These are phyloP conservation scores for Hypoxylon sp. DNA, from an alignment of 2,329 filamentous ascomycete species.

Conservation along the genomic window DNA sequence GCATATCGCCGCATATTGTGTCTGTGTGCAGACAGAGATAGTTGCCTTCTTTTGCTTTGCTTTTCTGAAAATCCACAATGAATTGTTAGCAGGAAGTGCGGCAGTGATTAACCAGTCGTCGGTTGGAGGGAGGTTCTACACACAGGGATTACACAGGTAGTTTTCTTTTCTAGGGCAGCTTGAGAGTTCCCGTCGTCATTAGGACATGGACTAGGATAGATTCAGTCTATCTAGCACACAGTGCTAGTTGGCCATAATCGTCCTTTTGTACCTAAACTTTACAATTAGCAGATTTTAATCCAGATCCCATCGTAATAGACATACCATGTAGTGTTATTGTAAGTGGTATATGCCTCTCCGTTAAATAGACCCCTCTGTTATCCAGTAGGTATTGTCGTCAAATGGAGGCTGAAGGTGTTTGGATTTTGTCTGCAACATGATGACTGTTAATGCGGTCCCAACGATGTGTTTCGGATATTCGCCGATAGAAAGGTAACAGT, in stretches of 20 bases:
- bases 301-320: neutral
- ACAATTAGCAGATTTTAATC: conserved; percentile 14
- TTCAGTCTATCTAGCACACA: conserved; percentile 46
- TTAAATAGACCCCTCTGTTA: neutral
- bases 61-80: neutral
- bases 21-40: neutral
- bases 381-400: neutral
- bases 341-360: neutral
- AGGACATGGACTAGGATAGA: conserved; percentile 50
- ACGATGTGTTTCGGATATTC: too few species aligned
- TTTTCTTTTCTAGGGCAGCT: conserved; percentile 6
- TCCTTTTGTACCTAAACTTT: conserved; percentile 47
- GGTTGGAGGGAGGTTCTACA: neutral
- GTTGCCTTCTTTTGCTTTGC: conserved; percentile 6
- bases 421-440: neutral
- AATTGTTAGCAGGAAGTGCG: conserved; percentile 8
- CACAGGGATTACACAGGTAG: neutral
- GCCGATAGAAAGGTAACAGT: too few species aligned
- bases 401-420: neutral
- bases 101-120: conserved; percentile 7
- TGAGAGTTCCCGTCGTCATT: conserved; percentile 16
- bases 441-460: neutral
- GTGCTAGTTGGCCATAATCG: conserved; percentile 39
- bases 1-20: neutral
- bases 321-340: neutral